Base-by-base conservation (phyloP, 129 eudicot species). In the Logfia minima region DNA sequence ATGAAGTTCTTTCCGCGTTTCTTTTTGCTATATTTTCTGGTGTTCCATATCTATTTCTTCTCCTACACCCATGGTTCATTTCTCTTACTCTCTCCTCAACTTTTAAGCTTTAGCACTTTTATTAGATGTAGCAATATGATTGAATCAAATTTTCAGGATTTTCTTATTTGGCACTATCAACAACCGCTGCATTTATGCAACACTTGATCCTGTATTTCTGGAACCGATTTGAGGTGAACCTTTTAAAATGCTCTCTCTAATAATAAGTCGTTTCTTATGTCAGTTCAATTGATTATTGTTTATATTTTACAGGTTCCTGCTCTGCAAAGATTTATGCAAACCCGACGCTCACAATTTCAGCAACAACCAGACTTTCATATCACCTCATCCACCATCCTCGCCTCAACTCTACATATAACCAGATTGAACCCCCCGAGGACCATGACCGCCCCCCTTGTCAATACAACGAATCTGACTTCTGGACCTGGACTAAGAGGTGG, bases 1-100 rank as follows among this genome's bases (percentile, higher is more conserved):
- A 94, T 94, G 98, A 94, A 94, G 93, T 94, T 94, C 85, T 94
- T 94, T 76, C 98, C 98, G 5, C 98, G 98, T 78, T 94, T 94
- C 88, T 94, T 94, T 87, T 77, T 94, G 68, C 93, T 94, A 32
- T 94, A 94, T 64, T 94, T 94, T 75, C 79, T 94, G 84, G 97
- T 91, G 88, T 94, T 94, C 79, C 98, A 94, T 79, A 94, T 94
- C 68, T 94, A 94, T 78, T 91, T 94, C 86, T 94, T 94, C 84
- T 94, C 98, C 10, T 94, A 94, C 80, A 74, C 96, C 64, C 89
- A 94, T 69, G 98, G 98, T 94, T 87, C 45, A 83, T 75, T 14
- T 52, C 64, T 75, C 9, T 75, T 34, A 9, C 19, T n/a, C 24
- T 74, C 78, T 74, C 78, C 45, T 72, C 63, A 64, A 61, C 19